Evolutionary conservation across 129 eudicot species (phyloP), one percentile per base, ranked within the genome.

Genomic region (Lonicera japonica): DNA sequence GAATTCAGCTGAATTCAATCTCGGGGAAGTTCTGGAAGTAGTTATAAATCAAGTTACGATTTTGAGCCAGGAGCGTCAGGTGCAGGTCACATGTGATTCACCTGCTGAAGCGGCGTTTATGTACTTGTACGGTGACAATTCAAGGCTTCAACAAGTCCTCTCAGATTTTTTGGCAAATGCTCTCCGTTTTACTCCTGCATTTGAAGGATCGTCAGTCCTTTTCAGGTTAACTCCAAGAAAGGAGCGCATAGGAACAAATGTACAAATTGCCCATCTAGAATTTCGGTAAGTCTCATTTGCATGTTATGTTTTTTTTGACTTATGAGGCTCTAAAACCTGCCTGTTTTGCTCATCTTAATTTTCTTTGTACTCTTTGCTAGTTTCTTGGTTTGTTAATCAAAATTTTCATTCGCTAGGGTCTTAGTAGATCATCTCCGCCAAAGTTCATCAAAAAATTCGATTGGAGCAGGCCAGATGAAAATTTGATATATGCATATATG

Each of bases 121-220:
- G 75, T 77, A 59, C 45, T 68, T 86, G 45, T 75, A 73, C 64
- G 95, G 97, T 46, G 97, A 89, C 77, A 81, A 62, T 50, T 63
- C 83, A 70, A 86, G 95, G 81, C 86, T 89, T 75, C 97, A 89
- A 72, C 97, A 89, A 86, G 91, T 86, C 41, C 97, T 89, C 63
- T 78, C 97, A 23, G 91, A 86, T 34, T 89, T 89, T 64, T 66
- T 89, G 62, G 60, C 83, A 12, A 83, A 70, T 61, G 86, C 97
- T 54, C 64, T 90, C 67, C 58, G 56, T 19, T 90, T 90, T 68
- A 72, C 86, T 68, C 97, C 92, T 10, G 65, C 75, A 24, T 76
- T 63, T 13, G 82, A 86, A 76, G 95, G 86, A 72, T 86, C 94
- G n/a, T 76, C 85, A 4, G 79, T 86, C 54, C 60, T 58, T 19